Evolutionary conservation across 2,329 filamentous ascomycete genomes (phyloP).

Genomic region (Beauveria varroae): DNA sequence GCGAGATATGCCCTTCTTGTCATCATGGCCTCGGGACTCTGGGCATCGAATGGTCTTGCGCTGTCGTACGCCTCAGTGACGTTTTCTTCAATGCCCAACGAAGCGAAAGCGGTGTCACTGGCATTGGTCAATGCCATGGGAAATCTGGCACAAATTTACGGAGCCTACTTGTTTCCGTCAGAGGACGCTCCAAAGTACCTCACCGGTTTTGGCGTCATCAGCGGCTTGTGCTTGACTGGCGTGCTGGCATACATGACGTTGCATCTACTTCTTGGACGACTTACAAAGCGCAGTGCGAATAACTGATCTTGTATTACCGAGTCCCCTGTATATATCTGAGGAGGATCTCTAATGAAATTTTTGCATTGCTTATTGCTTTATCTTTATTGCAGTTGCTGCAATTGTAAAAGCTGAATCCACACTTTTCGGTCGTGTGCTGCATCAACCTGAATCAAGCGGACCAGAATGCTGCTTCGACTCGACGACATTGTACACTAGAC

Average conservation of each 20-base stretch:
- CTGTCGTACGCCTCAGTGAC: constrained; percentile 45
- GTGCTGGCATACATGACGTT: constrained; percentile 8
- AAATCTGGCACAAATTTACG: constrained; percentile 45
- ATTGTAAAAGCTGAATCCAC: too few species aligned
- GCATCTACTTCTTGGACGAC: constrained; percentile 9
- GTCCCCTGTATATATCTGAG: too few species aligned
- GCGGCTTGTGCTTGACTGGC: constrained; percentile 14
- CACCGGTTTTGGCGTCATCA: constrained; percentile 29
- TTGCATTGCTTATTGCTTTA: too few species aligned
- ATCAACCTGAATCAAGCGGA: too few species aligned
- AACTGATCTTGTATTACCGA: background rate
- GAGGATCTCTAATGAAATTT: too few species aligned
- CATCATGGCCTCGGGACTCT: constrained; percentile 47
- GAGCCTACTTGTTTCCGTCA: constrained; percentile 40
- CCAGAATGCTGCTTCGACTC: too few species aligned
- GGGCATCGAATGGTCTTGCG: constrained; percentile 43
- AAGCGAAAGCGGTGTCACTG: constrained; percentile 34
- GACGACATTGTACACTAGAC: too few species aligned
- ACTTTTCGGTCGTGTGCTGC: too few species aligned
- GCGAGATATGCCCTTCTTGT: constrained; percentile 48
- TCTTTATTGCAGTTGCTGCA: too few species aligned
- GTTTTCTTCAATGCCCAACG: constrained; percentile 40
- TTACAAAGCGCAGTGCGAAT: background rate
- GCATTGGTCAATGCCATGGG: constrained; percentile 44
- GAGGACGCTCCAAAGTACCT: constrained; percentile 38